Conservation (phyloP, 495 filamentous ascomycete genomes). For the Lineolata rhizophorae region DNA sequence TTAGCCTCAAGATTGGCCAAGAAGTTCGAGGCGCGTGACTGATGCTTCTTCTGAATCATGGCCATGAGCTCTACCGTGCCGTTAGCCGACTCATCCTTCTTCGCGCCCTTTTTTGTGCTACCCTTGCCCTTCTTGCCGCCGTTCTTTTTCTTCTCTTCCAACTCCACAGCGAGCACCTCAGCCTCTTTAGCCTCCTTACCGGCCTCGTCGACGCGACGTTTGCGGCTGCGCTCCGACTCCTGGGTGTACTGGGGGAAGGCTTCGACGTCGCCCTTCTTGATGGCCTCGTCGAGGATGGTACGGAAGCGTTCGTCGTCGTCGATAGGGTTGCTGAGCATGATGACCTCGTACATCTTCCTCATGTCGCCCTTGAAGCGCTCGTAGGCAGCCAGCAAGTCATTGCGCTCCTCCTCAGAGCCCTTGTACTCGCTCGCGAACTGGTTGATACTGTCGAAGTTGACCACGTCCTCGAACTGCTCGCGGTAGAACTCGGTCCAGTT, state of each 20-base stretch:
- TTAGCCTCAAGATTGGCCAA: conserved; percentile 51
- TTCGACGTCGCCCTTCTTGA: conserved; percentile 40
- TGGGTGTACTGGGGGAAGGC: conserved; percentile 43
- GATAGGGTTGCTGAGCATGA: conserved; percentile 68
- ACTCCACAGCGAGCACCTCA: conserved; percentile 43
- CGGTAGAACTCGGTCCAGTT: conserved; percentile 78
- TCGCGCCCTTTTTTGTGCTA: too few species aligned
- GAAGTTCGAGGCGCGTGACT: conserved; percentile 26
- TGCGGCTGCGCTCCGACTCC: conserved; percentile 25
- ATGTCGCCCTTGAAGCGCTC: conserved; percentile 45
- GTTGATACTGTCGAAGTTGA: conserved; percentile 46
- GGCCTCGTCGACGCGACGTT: conserved; percentile 6
- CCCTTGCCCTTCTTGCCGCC: conserved; percentile 10
- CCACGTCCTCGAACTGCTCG: conserved; percentile 49
- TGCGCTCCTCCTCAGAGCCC: conserved; percentile 62
- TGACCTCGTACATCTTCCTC: conserved; percentile 48
- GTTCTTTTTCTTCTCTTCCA: conserved; percentile 39
- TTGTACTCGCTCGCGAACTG: conserved; percentile 59
- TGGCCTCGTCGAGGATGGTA: conserved; percentile 59
- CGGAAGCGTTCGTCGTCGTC: conserved; percentile 79
- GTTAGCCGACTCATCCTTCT: conserved; percentile 13
- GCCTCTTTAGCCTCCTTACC: conserved; percentile 41
- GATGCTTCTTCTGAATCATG: conserved; percentile 35
- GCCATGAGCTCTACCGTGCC: conserved; percentile 28
- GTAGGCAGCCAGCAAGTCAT: conserved; percentile 58